These are phyloP conservation scores for Pelargonium citronellum DNA, from an alignment of 441 rosid genomes.

Conservation along the genomic window DNA sequence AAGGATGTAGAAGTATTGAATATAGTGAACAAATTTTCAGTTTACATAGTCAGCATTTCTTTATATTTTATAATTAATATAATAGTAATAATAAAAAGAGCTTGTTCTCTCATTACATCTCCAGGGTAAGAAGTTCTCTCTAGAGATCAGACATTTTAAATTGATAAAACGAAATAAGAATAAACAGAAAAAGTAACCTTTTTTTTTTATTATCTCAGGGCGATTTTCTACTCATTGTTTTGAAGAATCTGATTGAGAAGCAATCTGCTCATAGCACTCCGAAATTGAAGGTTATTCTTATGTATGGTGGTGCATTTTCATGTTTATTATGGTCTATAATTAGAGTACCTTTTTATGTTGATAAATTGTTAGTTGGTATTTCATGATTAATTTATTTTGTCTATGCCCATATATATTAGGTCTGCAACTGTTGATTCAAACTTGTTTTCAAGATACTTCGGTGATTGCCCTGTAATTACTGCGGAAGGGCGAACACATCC, in stretches of 20 bases:
- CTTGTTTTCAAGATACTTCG: slow-evolving; percentile 78
- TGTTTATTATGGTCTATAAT: slow-evolving; percentile 13
- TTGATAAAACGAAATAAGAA: background rate
- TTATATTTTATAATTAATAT: background rate
- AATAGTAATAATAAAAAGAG: background rate
- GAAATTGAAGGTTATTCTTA: slow-evolving; percentile 77
- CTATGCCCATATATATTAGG: slow-evolving; percentile 40
- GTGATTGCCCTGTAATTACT: slow-evolving; percentile 77
- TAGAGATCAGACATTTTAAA: background rate
- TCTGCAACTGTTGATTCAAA: slow-evolving; percentile 93
- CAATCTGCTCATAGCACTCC: slow-evolving; percentile 45
- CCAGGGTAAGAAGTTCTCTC: background rate
- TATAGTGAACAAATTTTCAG: background rate
- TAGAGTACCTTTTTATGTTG: background rate
- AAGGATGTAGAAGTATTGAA: background rate
- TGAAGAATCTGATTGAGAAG: slow-evolving; percentile 84
- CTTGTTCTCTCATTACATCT: slow-evolving; percentile 8
- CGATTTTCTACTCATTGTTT: slow-evolving; percentile 86
- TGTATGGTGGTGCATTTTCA: slow-evolving; percentile 41
- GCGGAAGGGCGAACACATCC: slow-evolving; percentile 90
- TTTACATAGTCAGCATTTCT: background rate
- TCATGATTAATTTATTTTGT: slow-evolving; percentile 22
- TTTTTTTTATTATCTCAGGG: slow-evolving; percentile 44
- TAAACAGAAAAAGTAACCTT: slow-evolving; percentile 7
- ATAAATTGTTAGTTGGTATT: slow-evolving; percentile 6